Evolutionary conservation across 148 eudicot species (phyloP), one percentile per base, ranked within the genome.

Genomic region (Polygonum aviculare): DNA sequence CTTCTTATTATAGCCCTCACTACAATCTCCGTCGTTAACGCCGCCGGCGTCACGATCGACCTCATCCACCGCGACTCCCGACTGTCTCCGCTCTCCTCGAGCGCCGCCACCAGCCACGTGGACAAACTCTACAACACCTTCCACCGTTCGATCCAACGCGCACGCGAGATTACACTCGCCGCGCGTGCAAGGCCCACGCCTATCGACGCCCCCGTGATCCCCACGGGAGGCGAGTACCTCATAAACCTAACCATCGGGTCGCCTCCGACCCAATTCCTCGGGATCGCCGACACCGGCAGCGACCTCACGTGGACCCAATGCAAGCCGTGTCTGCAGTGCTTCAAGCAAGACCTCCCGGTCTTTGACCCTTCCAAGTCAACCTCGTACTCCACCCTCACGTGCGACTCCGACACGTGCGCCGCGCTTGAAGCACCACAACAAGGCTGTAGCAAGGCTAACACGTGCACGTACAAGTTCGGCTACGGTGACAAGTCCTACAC

Each of bases 231-330:
- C 16, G 87, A 82, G 3, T 86, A 86, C 54, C 73, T 84, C 0
- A 77, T 86, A 84, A 71, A 73, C 2, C 5, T 80, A 12, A 35
- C 31, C 18, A 72, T 84, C 12, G 87, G 87, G 0, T 80, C 82
- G 47, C 87, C 87, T 3, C 82, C 85, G 0, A 12, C 74, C 1
- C 57, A 72, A 2, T 38, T 70, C 11, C 65, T 80, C 19, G 87
- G 41, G 1, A 60, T 84, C 2, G 84, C 74, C 7, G 89, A 86
- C 69, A 84, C 89, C 0, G 89, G 87, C 0, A 80, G 85, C 35
- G 87, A 86, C 52, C 75, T 86, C 4, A 49, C 76, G 0, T 86
- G 89, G 89, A 82, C 80, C 4, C 87, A 86, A 14, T 86, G 89
- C 72, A 3, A 18, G 45, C 87, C 89, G 2, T 86, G 89, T 31